Evolutionary conservation across 768 basidiomycete species (phyloP).

Genomic region (Asterophora parasitica): DNA sequence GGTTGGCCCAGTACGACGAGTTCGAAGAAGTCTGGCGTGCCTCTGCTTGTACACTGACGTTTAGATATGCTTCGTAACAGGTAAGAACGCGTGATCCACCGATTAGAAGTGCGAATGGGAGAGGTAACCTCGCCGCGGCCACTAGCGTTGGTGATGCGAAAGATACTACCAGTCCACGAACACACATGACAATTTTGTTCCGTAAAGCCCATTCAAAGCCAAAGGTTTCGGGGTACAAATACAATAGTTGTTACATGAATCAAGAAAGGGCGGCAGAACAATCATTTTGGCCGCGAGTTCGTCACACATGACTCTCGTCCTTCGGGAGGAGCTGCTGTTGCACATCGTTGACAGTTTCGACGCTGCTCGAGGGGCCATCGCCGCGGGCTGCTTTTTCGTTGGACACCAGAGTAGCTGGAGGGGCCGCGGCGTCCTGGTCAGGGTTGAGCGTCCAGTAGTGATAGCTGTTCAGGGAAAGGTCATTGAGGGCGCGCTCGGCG

Average conservation of each 20-base stretch:
- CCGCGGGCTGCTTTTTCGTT: constrained; percentile 12
- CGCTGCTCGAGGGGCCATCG: neutral
- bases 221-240: constrained; percentile 1
- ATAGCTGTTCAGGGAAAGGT: constrained; percentile 26
- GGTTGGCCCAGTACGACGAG: neutral
- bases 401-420: constrained; percentile 34
- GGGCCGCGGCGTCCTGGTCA: constrained; percentile 35
- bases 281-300: neutral
- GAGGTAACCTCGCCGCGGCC: neutral
- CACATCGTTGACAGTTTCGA: neutral
- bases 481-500: neutral
- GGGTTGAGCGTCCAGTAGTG: constrained; percentile 52
- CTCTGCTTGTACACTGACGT: neutral
- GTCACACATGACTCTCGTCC: neutral
- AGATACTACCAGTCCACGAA: neutral
- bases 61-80: neutral
- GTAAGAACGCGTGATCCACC: neutral
- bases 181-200: neutral
- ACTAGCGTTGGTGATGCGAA: neutral
- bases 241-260: constrained; percentile 2
- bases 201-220: neutral
- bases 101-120: neutral
- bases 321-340: neutral
- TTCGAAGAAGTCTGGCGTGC: neutral
- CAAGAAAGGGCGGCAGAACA: neutral